phyloP scores from a whole-genome alignment of 2,329 filamentous ascomycete species.

The Aspergillus sp. region DNA sequence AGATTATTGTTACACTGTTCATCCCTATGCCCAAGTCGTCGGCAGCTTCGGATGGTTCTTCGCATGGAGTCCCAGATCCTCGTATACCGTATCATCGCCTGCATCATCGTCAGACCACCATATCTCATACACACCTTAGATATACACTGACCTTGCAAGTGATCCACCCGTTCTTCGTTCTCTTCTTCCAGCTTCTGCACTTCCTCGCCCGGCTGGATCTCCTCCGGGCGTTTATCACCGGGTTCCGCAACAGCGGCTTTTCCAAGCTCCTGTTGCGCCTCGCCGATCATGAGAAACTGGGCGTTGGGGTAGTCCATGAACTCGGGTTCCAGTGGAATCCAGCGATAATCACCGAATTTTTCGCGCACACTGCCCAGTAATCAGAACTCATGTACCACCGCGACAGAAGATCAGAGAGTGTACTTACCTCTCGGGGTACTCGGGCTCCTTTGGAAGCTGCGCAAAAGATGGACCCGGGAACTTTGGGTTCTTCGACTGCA shows the following conservation, averaged over 20 bases:
- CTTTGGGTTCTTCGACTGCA: constrained; percentile 78
- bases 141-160: constrained; percentile 51
- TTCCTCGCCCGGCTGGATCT: constrained; percentile 67
- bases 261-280: constrained; percentile 36
- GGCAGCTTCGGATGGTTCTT: constrained; percentile 64
- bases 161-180: constrained; percentile 65
- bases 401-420: constrained; percentile 5
- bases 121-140: constrained; percentile 41
- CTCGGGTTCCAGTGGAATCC: constrained; percentile 71
- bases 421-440: constrained; percentile 68
- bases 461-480: constrained; percentile 64
- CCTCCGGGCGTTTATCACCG: constrained; percentile 50
- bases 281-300: constrained; percentile 76
- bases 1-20: no score
- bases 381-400: neutral
- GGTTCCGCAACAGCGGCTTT: constrained; percentile 35
- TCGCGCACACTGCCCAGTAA: constrained; percentile 57
- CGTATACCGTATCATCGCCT: constrained; percentile 62
- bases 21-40: constrained; percentile 54
- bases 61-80: constrained; percentile 57
- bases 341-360: constrained; percentile 70
- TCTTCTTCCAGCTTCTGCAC: constrained; percentile 74
- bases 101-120: neutral
- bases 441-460: constrained; percentile 62
- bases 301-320: constrained; percentile 73